Conservation (phyloP, 768 basidiomycete species). For the Amanita subjunquillea region DNA sequence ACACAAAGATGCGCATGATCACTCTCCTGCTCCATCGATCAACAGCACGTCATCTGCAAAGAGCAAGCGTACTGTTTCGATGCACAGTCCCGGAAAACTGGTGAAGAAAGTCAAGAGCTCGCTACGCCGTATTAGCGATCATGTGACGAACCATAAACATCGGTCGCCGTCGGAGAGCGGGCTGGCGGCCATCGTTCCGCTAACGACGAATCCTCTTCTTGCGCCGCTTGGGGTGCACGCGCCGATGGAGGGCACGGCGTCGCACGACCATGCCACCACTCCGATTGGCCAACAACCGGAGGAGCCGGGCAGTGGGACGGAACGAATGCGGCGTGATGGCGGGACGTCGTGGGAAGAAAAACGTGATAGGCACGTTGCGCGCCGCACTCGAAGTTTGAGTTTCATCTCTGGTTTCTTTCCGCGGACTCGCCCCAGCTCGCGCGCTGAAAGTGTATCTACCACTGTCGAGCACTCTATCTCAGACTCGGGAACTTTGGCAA, state of each 20-base stretch:
- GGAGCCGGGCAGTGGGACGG: background rate
- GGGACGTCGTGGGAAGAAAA: constrained; percentile 3
- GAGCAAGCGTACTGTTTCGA: background rate
- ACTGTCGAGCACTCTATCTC: constrained; percentile 1
- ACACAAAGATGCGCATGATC: background rate
- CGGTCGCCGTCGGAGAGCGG: constrained; percentile 7
- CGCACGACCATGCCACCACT: background rate
- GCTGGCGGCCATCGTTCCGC: constrained; percentile 5
- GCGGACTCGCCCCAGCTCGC: constrained; percentile 5
- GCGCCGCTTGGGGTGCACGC: background rate
- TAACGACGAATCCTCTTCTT: constrained; percentile 9
- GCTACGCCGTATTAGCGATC: constrained; percentile 22
- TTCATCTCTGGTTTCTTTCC: constrained; percentile 2
- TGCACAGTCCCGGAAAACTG: constrained; percentile 16
- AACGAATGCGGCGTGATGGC: background rate
- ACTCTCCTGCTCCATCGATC: background rate
- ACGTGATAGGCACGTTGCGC: constrained; percentile 1
- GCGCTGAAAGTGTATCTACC: background rate
- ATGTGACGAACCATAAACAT: constrained; percentile 22
- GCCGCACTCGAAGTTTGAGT: constrained; percentile 1
- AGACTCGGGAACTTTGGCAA: constrained; percentile 2
- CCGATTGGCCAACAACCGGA: background rate
- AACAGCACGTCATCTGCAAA: background rate
- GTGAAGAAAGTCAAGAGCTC: constrained; percentile 21
- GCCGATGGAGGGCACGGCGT: background rate